Percentiles rank a stretch among this genome's conserved stretches.
phyloP scores from a whole-genome alignment of 176 grass and related monocot genomes.

The Eragrostis nindensis region DNA sequence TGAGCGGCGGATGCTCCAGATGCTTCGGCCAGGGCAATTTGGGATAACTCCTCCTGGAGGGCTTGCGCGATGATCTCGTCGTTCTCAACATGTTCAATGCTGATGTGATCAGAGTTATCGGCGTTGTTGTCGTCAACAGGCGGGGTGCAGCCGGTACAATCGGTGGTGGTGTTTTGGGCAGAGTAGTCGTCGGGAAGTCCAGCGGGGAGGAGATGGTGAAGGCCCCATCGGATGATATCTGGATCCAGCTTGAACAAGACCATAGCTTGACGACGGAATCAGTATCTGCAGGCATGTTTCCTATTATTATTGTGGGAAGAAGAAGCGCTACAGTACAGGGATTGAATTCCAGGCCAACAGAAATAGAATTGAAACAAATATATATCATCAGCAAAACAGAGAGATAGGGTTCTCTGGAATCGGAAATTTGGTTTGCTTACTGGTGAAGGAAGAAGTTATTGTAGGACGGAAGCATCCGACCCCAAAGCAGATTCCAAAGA shows the following conservation, averaged over 20 bases:
- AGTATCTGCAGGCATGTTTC: not conserved
- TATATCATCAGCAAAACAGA: too few species aligned
- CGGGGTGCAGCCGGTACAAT: conserved; percentile 16
- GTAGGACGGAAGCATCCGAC: too few species aligned
- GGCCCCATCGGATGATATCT: conserved; percentile 70
- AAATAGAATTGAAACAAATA: too few species aligned
- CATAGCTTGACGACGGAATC: conserved; percentile 3
- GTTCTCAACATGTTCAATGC: conserved; percentile 38
- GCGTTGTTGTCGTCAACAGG: conserved; percentile 24
- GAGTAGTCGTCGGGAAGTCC: not conserved
- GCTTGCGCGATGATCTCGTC: conserved; percentile 74
- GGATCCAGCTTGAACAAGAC: conserved; percentile 62
- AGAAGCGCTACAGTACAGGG: too few species aligned
- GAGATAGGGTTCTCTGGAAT: too few species aligned
- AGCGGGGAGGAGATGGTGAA: conserved; percentile 60
- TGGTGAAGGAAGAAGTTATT: too few species aligned
- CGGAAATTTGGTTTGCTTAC: too few species aligned
- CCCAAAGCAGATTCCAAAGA: too few species aligned
- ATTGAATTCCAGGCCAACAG: too few species aligned
- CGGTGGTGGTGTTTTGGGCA: not conserved
- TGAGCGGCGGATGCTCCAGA: conserved; percentile 6
- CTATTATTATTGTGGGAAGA: too few species aligned
- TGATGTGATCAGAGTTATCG: not conserved
- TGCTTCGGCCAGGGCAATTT: conserved; percentile 61
- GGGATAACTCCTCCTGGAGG: conserved; percentile 72